Conservation (phyloP, 2,329 filamentous ascomycete genomes). For the Blumeria hordei region DNA sequence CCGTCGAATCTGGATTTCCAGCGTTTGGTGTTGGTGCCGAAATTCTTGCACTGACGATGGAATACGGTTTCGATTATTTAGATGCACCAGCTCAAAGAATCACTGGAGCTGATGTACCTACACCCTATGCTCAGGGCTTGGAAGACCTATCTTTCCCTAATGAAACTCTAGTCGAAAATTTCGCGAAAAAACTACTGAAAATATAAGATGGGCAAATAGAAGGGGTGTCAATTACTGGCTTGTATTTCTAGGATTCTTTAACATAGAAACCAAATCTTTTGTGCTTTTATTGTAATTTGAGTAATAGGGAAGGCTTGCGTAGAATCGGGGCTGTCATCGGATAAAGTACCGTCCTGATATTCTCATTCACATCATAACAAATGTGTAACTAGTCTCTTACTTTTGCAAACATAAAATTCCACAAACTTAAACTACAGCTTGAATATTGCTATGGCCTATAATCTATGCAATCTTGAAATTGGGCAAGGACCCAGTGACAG, state of each 20-base stretch:
- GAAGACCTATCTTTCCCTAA: constrained; percentile 93
- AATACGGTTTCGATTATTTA: constrained; percentile 96
- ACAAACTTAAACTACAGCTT: too few species aligned
- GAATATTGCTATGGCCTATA: too few species aligned
- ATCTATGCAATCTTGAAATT: too few species aligned
- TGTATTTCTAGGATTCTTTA: not conserved
- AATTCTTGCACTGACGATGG: constrained; percentile 83
- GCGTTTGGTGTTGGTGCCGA: constrained; percentile 82
- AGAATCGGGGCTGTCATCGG: too few species aligned
- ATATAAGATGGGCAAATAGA: constrained; percentile 25
- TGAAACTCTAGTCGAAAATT: constrained; percentile 65
- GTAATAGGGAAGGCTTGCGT: too few species aligned
- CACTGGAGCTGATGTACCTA: constrained; percentile 91
- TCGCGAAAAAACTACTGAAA: constrained; percentile 70
- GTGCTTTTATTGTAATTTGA: too few species aligned
- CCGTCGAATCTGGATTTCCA: constrained; percentile 88
- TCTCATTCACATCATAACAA: too few species aligned
- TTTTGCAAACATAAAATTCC: too few species aligned
- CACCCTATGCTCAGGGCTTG: constrained; percentile 76
- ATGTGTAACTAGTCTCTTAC: too few species aligned
- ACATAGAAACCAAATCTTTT: not conserved
- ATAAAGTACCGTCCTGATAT: too few species aligned
- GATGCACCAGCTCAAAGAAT: constrained; percentile 82
- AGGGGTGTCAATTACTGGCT: not conserved
- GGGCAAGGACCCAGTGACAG: too few species aligned